A percentile compares a stretch with the other conserved stretches of the same genome.
Conservation (phyloP, 768 basidiomycete species). For the Serendipita sp. region DNA sequence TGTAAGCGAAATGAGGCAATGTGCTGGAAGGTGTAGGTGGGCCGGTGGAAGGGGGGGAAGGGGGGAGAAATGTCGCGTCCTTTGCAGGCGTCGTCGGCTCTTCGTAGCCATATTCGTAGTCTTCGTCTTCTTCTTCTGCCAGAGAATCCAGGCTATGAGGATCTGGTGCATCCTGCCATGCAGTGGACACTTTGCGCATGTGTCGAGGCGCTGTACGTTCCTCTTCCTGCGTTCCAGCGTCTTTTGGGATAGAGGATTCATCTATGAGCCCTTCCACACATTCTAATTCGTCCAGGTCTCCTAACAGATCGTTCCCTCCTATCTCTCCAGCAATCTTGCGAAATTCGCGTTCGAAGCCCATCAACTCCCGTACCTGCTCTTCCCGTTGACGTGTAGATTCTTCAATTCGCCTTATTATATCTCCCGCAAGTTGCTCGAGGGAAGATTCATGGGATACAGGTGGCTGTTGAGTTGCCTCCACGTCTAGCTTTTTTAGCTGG, state of each 20-base stretch:
- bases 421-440: slow-evolving; percentile 57
- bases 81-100: slow-evolving; percentile 34
- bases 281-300: slow-evolving; percentile 48
- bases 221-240: slow-evolving; percentile 16
- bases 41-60: slow-evolving; percentile 31
- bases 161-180: slow-evolving; percentile 45
- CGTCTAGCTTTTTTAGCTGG: slow-evolving; percentile 55
- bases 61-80: slow-evolving; percentile 21
- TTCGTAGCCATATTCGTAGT: slow-evolving; percentile 26
- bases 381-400: slow-evolving; percentile 64
- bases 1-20: slow-evolving; percentile 48
- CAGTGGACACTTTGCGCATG: slow-evolving; percentile 23
- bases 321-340: slow-evolving; percentile 60
- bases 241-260: slow-evolving; percentile 17
- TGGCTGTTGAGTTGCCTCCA: slow-evolving; percentile 25
- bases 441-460: slow-evolving; percentile 15
- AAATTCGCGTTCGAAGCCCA: slow-evolving; percentile 67
- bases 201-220: slow-evolving; percentile 22
- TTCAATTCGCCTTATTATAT: slow-evolving; percentile 63
- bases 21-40: slow-evolving; percentile 42
- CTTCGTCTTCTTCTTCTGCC: slow-evolving; percentile 23
- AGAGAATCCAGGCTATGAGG: slow-evolving; percentile 26
- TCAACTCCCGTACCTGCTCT: slow-evolving; percentile 60
- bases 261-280: slow-evolving; percentile 31
- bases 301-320: slow-evolving; percentile 58